Evolutionary conservation across 352 stramenopile species (phyloP), one percentile per base, ranked within the genome.

Genomic region (Pythium periplocum): DNA sequence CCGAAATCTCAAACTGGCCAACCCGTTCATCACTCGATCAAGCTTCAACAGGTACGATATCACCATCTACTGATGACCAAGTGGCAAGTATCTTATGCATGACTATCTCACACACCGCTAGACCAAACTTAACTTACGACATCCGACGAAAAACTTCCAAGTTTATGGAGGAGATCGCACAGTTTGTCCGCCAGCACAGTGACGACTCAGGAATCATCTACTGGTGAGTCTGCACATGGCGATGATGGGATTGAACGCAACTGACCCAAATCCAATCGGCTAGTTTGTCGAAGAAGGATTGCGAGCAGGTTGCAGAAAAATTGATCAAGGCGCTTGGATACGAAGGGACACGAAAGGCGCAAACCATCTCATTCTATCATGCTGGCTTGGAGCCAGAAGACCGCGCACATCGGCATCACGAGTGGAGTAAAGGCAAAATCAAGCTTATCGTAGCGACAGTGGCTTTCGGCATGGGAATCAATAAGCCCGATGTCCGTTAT

Each of bases 161-260:
- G 46, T 93, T 90, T 48, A 83, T 93, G 73, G 71, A 67, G 48
- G 85, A 95, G 46, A 83, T 95, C 30, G 73, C 75, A 6, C 60
- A 88, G 34, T 95, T 78, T 55, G 81, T 95, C 54, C 68, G 73
- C 10, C 64, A 90, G 17, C 83, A 89, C 54, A 86, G 81, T n/a
- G 81, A 93, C 44, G 83, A 95, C 55, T 95, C 85, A 9, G 85
- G 85, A 42, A 95, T 95, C 57, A 95, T 95, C 42, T 95, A 95
- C 44, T 95, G 85, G 84, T 92, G 71, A 31, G 54, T 6, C 12
- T 10, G 43, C 43, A 48, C 43, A 48, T 48, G 38, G 38, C 38
- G 38, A 43, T 43, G 38, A 43, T 43, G 38, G 38, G 38, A 43
- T 43, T 43, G 38, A 43, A 43, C 38, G 38, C 38, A 43, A 43